Evolutionary conservation across 2,329 filamentous ascomycete species (phyloP).

Genomic region (Boeremia lycopersici): DNA sequence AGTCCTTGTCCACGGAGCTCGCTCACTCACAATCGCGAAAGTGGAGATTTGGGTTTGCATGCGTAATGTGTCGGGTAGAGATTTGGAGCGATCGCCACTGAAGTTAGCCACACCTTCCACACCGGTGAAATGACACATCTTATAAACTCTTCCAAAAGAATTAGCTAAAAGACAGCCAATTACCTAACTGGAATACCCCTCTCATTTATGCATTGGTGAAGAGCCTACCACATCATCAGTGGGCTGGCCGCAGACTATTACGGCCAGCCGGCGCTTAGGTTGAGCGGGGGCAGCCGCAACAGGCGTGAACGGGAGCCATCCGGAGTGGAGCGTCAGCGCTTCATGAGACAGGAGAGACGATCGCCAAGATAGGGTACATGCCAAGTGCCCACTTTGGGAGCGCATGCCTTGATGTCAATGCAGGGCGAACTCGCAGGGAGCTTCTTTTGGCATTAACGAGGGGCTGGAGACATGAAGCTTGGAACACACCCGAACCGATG

Average conservation of each 20-base stretch:
- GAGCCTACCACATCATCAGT: too few relatives aligned
- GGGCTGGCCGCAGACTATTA: not conserved
- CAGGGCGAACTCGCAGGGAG: constrained; percentile 11
- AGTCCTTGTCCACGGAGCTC: too few relatives aligned
- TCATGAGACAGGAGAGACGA: constrained; percentile 9
- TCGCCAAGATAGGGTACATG: constrained; percentile 11
- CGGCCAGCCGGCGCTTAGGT: not conserved
- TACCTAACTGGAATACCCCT: too few relatives aligned
- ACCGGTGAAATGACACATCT: too few relatives aligned
- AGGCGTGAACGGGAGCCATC: constrained; percentile 4
- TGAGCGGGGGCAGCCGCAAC: constrained; percentile 5
- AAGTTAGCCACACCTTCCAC: too few relatives aligned
- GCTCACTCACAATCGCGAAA: too few relatives aligned
- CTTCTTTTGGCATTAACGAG: constrained; percentile 3
- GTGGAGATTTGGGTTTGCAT: too few relatives aligned
- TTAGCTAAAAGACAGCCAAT: too few relatives aligned
- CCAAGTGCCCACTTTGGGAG: constrained; percentile 7
- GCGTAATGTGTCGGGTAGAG: too few relatives aligned
- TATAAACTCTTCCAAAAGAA: too few relatives aligned
- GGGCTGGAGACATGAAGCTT: not conserved
- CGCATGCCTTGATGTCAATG: constrained; percentile 2
- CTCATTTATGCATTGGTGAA: too few relatives aligned
- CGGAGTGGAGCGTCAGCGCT: constrained; percentile 16
- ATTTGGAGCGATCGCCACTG: too few relatives aligned
- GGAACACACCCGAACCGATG: not conserved